These are phyloP conservation scores for Podospora appendiculata DNA, from an alignment of 495 filamentous ascomycete species.

Conservation along the genomic window DNA sequence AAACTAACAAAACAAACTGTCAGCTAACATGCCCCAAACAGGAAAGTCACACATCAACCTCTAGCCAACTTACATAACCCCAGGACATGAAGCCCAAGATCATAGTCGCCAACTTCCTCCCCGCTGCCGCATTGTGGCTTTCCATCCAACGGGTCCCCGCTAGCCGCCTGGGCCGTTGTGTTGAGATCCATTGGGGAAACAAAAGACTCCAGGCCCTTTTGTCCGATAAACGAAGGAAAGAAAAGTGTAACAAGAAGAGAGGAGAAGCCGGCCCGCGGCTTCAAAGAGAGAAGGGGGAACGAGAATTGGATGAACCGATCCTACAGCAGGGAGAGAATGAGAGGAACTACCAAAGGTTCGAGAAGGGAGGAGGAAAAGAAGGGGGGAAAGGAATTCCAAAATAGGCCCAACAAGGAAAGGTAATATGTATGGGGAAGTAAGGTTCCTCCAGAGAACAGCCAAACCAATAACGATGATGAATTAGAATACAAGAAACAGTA, in stretches of 20 bases:
- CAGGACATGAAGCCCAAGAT: conserved; percentile 39
- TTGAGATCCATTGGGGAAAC: background rate
- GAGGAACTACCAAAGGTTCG: conserved; percentile 1
- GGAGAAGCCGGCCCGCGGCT: conserved; percentile 20
- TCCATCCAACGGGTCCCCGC: conserved; percentile 8
- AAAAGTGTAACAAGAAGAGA: conserved; percentile 4
- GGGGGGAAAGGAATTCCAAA: conserved; percentile 5
- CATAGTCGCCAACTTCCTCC: conserved; percentile 35
- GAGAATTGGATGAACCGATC: too few relatives aligned
- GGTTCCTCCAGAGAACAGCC: conserved; percentile 24
- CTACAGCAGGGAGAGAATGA: conserved; percentile 6
- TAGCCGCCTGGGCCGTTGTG: background rate
- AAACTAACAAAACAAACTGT: conserved; percentile 15
- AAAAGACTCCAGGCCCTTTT: conserved; percentile 10
- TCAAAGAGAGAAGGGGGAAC: conserved; percentile 8
- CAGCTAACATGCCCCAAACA: too few relatives aligned
- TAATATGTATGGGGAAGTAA: conserved; percentile 13
- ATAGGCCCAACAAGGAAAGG: conserved; percentile 6
- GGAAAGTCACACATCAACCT: too few relatives aligned
- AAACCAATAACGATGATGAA: conserved; percentile 1
- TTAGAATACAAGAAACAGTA: conserved; percentile 1
- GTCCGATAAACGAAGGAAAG: conserved; percentile 1
- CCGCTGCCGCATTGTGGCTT: conserved; percentile 42
- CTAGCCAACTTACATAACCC: conserved; percentile 38
- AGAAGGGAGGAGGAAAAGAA: conserved; percentile 9